Base-by-base conservation (phyloP, 352 stramenopile genomes). In the Hyaloperonospora arabidopsidis region DNA sequence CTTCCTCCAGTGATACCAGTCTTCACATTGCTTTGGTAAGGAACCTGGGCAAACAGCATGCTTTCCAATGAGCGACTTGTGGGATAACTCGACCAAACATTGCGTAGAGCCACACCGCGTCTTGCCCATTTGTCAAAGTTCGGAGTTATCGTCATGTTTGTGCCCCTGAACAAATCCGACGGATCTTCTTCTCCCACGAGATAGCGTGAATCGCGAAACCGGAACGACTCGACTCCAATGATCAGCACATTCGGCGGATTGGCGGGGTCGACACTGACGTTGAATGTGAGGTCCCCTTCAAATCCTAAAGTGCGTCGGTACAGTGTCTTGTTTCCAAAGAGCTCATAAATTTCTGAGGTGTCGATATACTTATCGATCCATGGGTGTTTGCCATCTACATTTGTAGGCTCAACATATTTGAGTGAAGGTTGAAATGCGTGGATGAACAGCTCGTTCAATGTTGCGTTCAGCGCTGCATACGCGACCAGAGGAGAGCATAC, bases 1-100 rank as follows among this genome's bases (percentile, higher is more conserved):
- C 52, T 55, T 11, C 62, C 62, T 1, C 41, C 54, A 0, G 75
- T 81, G 22, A 72, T 88, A 0, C 73, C 75, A 1, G 75, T 80
- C 19, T 73, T 55, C 0, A 67, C 79, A 11, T 72, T 52, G 52
- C 73, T 85, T 34, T 88, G 75, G 34, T 85, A 83, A 2, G 76
- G 73, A 46, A 86, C 52, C 38, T 86, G 78, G 0, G 69, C 78
- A 40, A 86, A 88, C 2, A 88, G 49, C 15, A 86, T 71, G 11
- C 66, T 70, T 59, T 88, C 78, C 11, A 88, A 49, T 6, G 78
- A 83, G 5, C 78, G 78, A 54, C 78, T 88, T 41, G 78, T 88
- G n/a, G 68, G 71, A 70, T 67, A 85, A 0, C 64, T 75, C 0
- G 78, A 86, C 78, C 78, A 88, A 45, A 86, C 62, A 49, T 80